Evolutionary conservation across 441 rosid species (phyloP), one percentile per base, ranked within the genome.

Genomic region (Erysimum cheiri): DNA sequence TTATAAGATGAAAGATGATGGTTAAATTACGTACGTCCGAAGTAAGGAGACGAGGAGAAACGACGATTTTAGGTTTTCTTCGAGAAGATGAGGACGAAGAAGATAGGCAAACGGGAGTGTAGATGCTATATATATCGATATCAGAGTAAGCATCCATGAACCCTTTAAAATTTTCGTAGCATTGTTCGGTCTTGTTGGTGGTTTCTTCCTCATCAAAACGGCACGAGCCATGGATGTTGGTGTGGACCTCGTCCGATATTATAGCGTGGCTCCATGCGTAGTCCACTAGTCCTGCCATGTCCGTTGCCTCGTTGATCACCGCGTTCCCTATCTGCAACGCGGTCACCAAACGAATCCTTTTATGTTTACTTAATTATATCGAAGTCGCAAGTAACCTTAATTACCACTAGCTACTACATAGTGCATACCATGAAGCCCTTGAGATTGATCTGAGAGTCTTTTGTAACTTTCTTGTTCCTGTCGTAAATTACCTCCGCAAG

Each of bases 401-500:
- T 22, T 36, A 22, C 1, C 2, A 9, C 10, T 1, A 31, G 31
- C 26, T 73, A 29, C 5, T 57, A 49, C 24, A 53, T 67, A 3
- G 32, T 29, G 4, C 41, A 36, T 65, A 91, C 95, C 87, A 88
- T 85, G 84, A 91, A 82, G 7, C 97, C 95, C 48, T 88, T 88
- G 68, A 91, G 83, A 55, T 91, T 87, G 60, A 91, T 86, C 55
- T 62, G 78, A 9, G 83, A 64, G 28, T 77, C 72, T 47, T 26
- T 62, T 52, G 47, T 24, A 2, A 78, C 78, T 29, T 50, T 71
- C 70, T 84, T 75, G 82, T 91, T 88, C 61, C 77, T 79, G 26
- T 88, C 85, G 59, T 80, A 78, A 29, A 91, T 84, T 14, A 76
- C 78, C 73, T 91, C 90, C 11, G 95, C 91, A 3, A 91, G 88